Percentiles rank a stretch among this genome's conserved stretches.
These are phyloP conservation scores for Geotrichum reessii DNA, from an alignment of 1,139 yeast species.

Conservation along the genomic window DNA sequence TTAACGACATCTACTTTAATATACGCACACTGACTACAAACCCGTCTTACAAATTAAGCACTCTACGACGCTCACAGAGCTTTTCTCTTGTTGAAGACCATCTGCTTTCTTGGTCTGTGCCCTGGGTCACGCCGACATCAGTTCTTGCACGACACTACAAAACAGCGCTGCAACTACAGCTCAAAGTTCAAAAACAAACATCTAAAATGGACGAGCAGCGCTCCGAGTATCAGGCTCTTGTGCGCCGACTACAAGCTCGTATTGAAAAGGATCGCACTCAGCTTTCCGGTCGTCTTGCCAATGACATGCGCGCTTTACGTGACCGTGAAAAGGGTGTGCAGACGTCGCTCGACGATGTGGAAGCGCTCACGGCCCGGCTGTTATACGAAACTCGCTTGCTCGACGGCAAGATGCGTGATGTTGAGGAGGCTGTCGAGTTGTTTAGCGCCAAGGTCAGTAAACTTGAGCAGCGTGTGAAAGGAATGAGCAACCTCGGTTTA, in stretches of 20 bases:
- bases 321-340: slow-evolving; percentile 39
- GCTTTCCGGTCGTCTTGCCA: slow-evolving; percentile 29
- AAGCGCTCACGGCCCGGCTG: slow-evolving; percentile 66
- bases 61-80: slow-evolving; percentile 16
- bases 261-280: slow-evolving; percentile 33
- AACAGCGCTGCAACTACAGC: slow-evolving; percentile 11
- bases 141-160: slow-evolving; percentile 9
- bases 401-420: slow-evolving; percentile 67
- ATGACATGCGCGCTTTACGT: slow-evolving; percentile 38
- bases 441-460: slow-evolving; percentile 43
- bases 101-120: slow-evolving; percentile 8
- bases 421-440: slow-evolving; percentile 62
- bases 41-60: slow-evolving; percentile 11
- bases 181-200: slow-evolving; percentile 6
- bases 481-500: background rate
- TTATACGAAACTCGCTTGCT: slow-evolving; percentile 74
- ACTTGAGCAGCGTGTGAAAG: slow-evolving; percentile 32
- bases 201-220: slow-evolving; percentile 6
- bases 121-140: slow-evolving; percentile 11
- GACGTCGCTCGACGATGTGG: slow-evolving; percentile 55
- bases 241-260: slow-evolving; percentile 30
- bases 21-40: slow-evolving; percentile 3
- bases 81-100: slow-evolving; percentile 14
- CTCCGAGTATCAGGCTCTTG: slow-evolving; percentile 6
- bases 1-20: background rate